Percentiles rank a stretch among this genome's conserved stretches.
Conservation (phyloP, 805 yeast genomes). For the Pichia insulana region DNA sequence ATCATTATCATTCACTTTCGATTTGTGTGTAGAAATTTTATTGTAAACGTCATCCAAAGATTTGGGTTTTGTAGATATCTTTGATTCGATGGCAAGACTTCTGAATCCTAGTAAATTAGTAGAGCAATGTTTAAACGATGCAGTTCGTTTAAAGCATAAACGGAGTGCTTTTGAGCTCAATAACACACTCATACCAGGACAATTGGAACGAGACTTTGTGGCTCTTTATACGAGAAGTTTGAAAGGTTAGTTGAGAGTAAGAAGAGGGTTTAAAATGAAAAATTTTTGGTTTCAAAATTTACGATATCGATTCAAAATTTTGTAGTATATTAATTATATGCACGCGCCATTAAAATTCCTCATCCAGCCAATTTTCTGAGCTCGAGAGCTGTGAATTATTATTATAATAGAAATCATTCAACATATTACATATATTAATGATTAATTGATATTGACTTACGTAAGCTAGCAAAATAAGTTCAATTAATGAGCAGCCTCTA, state of each 20-base stretch:
- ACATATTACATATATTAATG: too few relatives aligned
- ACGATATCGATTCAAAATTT: too few relatives aligned
- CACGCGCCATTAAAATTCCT: too few relatives aligned
- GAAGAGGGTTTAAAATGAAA: background rate
- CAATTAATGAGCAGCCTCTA: background rate
- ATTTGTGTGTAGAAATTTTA: constrained; percentile 2
- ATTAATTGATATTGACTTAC: too few relatives aligned
- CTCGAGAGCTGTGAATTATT: too few relatives aligned
- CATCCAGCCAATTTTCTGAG: too few relatives aligned
- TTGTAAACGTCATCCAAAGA: constrained; percentile 16
- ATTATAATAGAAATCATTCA: too few relatives aligned
- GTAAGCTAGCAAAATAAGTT: background rate
- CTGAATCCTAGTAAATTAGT: background rate
- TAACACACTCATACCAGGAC: constrained; percentile 7
- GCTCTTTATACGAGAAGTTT: too few relatives aligned
- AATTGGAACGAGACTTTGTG: too few relatives aligned
- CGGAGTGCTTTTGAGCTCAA: constrained; percentile 7
- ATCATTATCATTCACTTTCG: constrained; percentile 4
- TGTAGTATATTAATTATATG: too few relatives aligned
- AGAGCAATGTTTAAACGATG: background rate
- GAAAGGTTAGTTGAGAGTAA: too few relatives aligned
- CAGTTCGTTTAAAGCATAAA: constrained; percentile 1
- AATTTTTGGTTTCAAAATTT: background rate
- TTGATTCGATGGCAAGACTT: constrained; percentile 11
- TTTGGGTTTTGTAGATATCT: constrained; percentile 9